Base-by-base conservation (phyloP, 805 yeast species). In the Clavispora vitiphila region DNA sequence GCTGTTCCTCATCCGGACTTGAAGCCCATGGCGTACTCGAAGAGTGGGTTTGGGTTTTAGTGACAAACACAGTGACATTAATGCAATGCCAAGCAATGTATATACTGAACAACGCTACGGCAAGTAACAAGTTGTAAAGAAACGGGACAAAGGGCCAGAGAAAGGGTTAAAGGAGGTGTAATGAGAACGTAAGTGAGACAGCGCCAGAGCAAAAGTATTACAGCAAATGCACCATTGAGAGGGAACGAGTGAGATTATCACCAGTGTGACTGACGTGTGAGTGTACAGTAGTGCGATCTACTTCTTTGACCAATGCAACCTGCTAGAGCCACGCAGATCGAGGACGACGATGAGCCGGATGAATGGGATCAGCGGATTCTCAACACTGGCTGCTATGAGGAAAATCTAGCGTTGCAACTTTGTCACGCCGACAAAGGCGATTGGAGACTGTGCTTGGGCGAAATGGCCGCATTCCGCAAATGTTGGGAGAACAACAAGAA, bases 1-100 rank as follows among this genome's bases (percentile, higher is more conserved):
- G 96, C 95, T 2, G 95, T 85, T 14, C 81, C 83, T 20, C 99
- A 91, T 64, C 99, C 99, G 1, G 80, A 83, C 50, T 67, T 93
- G 41, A 86, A 83, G 53, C 97, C 99, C 34, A 91, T 91, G 99
- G 96, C 96, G 1, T 90, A 90, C 59, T 62, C 71, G 25, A 68
- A 69, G 57, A 61, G 69, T 40, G 74, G 73, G 11, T 67, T 69
- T 43, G 73, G 72, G 1, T 69, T 63, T 41, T 69, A 53, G 35
- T 19, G 12, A 10, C 12, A 8, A 25, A n/a, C 22, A 8, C 8
- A 21, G 22, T 21, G 22, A 21, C n/a, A n/a, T n/a, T n/a, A n/a
- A n/a, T n/a, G n/a, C 22, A 5, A 21, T 21, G 8, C 8, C 22
- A 21, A 21, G 22, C 22, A 21, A 21, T 21, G 22, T 21, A 21